These are phyloP conservation scores for Phaeosphaeriaceae sp. DNA, from an alignment of 2,329 filamentous ascomycete species.

Conservation along the genomic window DNA sequence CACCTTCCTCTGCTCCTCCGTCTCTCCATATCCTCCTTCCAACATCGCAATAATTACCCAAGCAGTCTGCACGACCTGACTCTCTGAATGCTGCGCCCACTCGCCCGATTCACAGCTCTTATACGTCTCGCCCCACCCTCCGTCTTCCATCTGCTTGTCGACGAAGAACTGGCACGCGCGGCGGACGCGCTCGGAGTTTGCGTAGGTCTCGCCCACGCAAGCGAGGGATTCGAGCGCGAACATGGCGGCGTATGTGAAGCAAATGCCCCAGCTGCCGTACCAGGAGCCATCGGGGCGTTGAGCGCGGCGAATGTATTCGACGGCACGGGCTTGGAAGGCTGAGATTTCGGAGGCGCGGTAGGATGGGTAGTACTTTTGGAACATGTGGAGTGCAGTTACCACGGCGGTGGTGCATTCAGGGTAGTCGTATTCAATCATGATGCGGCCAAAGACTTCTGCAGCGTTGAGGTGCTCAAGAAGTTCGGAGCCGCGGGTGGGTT, in stretches of 20 bases:
- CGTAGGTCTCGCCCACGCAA: conserved; percentile 81
- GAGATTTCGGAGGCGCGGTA: conserved; percentile 81
- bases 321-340: conserved; percentile 73
- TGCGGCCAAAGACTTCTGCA: conserved; percentile 92
- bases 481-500: conserved; percentile 79
- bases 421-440: conserved; percentile 99
- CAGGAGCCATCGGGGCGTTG: conserved; percentile 88
- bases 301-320: conserved; percentile 81
- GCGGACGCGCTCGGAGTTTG: conserved; percentile 73
- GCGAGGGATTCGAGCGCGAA: conserved; percentile 90
- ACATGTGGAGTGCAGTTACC: conserved; percentile 84
- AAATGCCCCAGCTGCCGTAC: conserved; percentile 98
- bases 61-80: conserved; percentile 92
- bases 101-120: conserved; percentile 78
- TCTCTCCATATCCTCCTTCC: conserved; percentile 81
- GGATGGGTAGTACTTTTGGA: conserved; percentile 79
- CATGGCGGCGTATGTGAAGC: conserved; percentile 96
- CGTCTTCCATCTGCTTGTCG: conserved; percentile 83
- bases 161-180: conserved; percentile 87
- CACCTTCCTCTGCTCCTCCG: conserved; percentile 73
- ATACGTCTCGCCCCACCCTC: conserved; percentile 97
- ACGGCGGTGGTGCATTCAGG: conserved; percentile 97
- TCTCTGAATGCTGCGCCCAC: conserved; percentile 79
- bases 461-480: conserved; percentile 88
- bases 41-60: conserved; percentile 87